Conservation (phyloP, 2,329 filamentous ascomycete species). For the Mollisiaceae sp. region DNA sequence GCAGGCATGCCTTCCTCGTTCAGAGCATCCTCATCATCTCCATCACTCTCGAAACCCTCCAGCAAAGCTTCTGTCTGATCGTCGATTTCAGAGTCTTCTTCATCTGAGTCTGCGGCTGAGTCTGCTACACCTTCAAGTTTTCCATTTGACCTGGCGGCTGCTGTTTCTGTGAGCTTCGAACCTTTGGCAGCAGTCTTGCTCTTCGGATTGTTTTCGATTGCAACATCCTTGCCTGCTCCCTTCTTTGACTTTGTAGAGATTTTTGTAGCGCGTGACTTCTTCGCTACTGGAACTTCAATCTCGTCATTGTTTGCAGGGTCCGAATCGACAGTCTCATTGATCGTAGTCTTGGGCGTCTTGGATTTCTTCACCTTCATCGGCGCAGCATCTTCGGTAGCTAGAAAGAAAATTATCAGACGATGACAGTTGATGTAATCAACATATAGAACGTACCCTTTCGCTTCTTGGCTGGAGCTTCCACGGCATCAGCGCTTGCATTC, state of each 20-base stretch:
- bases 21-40: conserved; percentile 50
- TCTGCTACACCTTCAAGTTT: conserved; percentile 18
- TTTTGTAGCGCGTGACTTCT: conserved; percentile 30
- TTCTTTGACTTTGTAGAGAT: conserved; percentile 6
- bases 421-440: not conserved
- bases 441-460: conserved; percentile 39
- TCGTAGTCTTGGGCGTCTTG: conserved; percentile 38
- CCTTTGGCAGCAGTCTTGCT: conserved; percentile 12
- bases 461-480: conserved; percentile 39
- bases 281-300: conserved; percentile 16
- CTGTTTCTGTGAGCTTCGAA: conserved; percentile 22
- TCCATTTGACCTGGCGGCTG: conserved; percentile 19
- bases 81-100: conserved; percentile 46
- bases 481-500: conserved; percentile 39
- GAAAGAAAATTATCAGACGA: conserved; percentile 3
- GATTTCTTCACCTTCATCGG: conserved; percentile 42
- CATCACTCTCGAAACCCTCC: conserved; percentile 60
- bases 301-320: conserved; percentile 8
- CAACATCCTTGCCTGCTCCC: conserved; percentile 24
- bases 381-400: conserved; percentile 41
- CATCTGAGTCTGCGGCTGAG: conserved; percentile 29
- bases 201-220: conserved; percentile 20
- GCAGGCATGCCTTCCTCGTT: conserved; percentile 49
- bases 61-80: conserved; percentile 60
- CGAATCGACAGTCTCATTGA: conserved; percentile 23